These are phyloP conservation scores for Drechslerella dactyloides DNA, from an alignment of 2,329 filamentous ascomycete genomes.

Conservation along the genomic window DNA sequence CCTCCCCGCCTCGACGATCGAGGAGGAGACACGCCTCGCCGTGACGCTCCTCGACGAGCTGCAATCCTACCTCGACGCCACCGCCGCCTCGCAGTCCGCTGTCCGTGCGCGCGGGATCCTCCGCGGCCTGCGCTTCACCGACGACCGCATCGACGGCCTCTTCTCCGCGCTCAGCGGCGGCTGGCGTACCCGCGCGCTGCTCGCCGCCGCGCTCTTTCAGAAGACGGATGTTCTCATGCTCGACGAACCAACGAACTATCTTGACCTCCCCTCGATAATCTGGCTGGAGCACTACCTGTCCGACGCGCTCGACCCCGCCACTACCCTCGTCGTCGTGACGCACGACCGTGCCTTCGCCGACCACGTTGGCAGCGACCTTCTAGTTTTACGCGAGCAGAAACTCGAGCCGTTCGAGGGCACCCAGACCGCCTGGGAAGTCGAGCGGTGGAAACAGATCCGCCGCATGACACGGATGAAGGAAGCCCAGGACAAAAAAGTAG, in stretches of 20 bases:
- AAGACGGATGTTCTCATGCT: slow-evolving; percentile 78
- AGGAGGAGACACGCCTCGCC: slow-evolving; percentile 72
- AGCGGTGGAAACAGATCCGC: slow-evolving; percentile 70
- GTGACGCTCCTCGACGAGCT: slow-evolving; percentile 73
- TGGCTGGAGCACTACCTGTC: slow-evolving; percentile 80
- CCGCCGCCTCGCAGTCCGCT: slow-evolving; percentile 36
- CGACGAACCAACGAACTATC: slow-evolving; percentile 86
- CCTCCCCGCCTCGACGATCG: slow-evolving; percentile 66
- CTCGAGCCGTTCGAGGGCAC: slow-evolving; percentile 78
- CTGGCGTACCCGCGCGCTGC: slow-evolving; percentile 73
- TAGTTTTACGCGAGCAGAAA: slow-evolving; percentile 75
- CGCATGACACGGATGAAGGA: slow-evolving; percentile 78
- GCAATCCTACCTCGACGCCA: slow-evolving; percentile 71
- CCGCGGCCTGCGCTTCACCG: slow-evolving; percentile 73
- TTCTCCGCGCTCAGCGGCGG: slow-evolving; percentile 75
- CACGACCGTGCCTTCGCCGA: slow-evolving; percentile 84
- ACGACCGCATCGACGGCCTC: slow-evolving; percentile 66
- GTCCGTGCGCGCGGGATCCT: slow-evolving; percentile 68
- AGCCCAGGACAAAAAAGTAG: slow-evolving; percentile 78
- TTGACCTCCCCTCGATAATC: slow-evolving; percentile 81
- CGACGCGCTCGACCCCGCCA: slow-evolving; percentile 61
- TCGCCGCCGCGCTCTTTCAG: slow-evolving; percentile 72
- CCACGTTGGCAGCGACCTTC: slow-evolving; percentile 74
- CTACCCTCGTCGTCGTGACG: slow-evolving; percentile 77
- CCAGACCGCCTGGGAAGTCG: slow-evolving; percentile 72